These are phyloP conservation scores for Rosa hybrid DNA, from an alignment of 331 rosid species.

Conservation along the genomic window DNA sequence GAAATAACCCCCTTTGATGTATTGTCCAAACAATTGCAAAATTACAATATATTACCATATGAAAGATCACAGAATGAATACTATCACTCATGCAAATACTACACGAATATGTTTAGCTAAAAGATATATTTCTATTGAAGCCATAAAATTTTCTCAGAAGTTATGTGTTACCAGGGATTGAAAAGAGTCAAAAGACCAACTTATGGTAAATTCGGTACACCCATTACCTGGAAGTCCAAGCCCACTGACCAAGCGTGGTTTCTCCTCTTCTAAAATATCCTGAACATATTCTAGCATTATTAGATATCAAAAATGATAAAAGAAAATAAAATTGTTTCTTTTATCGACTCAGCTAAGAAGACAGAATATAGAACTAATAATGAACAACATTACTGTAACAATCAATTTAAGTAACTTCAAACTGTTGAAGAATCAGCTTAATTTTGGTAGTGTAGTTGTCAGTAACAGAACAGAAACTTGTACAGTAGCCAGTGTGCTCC, in stretches of 20 bases:
- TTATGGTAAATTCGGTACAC: slow-evolving; percentile 14
- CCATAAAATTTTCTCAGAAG: background rate
- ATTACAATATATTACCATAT: background rate
- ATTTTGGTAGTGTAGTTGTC: background rate
- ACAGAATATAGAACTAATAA: too few relatives aligned
- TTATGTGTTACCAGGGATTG: background rate
- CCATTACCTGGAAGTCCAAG: slow-evolving; percentile 92
- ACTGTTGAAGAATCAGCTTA: background rate
- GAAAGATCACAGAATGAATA: background rate
- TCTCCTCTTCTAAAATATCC: slow-evolving; percentile 76
- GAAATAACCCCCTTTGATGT: background rate
- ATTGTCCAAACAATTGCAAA: slow-evolving; percentile 13
- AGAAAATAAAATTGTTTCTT: too few relatives aligned
- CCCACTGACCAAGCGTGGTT: slow-evolving; percentile 83
- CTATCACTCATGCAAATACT: background rate
- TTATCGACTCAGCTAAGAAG: too few relatives aligned
- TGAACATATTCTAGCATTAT: slow-evolving; percentile 30
- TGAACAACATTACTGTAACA: too few relatives aligned
- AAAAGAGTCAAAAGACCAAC: background rate
- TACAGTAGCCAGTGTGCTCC: background rate
- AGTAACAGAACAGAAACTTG: background rate
- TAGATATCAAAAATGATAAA: background rate
- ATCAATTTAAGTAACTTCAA: background rate
- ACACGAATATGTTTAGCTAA: background rate
- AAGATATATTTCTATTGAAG: background rate